phyloP scores from a whole-genome alignment of 768 basidiomycete species.

The Leccinum subgranulosum region DNA sequence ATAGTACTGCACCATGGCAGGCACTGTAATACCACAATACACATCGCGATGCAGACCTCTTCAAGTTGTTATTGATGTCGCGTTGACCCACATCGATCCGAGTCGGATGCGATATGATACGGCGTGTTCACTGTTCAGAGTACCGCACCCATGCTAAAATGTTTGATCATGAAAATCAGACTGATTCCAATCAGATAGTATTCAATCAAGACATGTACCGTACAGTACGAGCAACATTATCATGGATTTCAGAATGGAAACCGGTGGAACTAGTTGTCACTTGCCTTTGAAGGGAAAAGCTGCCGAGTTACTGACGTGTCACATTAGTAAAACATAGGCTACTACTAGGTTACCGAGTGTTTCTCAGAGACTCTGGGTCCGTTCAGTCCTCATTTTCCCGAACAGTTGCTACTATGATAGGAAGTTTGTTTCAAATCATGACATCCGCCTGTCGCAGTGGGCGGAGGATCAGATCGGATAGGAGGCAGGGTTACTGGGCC shows the following conservation, averaged over 20 bases:
- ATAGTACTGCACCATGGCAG: background rate
- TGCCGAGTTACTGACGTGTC: background rate
- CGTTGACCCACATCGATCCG: background rate
- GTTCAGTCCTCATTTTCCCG: slow-evolving; percentile 1
- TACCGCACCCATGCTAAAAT: background rate
- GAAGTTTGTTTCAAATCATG: background rate
- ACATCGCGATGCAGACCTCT: background rate
- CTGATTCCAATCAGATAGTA: background rate
- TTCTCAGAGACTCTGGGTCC: too few species aligned
- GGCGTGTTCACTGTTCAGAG: background rate
- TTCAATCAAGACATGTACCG: background rate
- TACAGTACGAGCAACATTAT: background rate
- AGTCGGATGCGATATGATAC: background rate
- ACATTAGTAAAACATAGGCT: too few species aligned
- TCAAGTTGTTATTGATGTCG: background rate
- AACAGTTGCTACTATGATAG: background rate
- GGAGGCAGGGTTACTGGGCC: too few species aligned
- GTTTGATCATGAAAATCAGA: background rate
- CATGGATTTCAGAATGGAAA: background rate
- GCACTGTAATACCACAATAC: background rate
- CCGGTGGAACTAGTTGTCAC: background rate
- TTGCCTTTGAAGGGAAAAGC: background rate
- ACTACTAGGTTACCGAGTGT: background rate
- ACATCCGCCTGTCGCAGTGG: background rate
- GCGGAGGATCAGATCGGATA: too few species aligned